phyloP scores from a whole-genome alignment of 768 basidiomycete genomes.

The Trametes coccinea region DNA sequence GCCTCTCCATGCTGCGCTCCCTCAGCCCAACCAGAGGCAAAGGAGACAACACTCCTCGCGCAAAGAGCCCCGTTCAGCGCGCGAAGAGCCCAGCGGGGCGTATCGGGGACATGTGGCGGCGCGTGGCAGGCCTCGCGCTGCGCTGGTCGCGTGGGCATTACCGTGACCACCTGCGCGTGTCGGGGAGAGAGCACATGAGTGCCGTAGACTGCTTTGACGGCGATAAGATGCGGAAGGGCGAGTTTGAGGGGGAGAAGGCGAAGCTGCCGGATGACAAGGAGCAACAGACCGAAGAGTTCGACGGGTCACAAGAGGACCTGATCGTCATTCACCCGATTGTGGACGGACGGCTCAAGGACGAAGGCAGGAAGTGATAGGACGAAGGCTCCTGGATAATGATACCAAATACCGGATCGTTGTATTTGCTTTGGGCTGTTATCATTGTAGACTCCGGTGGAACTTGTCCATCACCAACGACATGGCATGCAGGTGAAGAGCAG shows the following conservation, averaged over 20 bases:
- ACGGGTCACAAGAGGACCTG: conserved; percentile 30
- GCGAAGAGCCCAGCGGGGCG: conserved; percentile 25
- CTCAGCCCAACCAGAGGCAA: conserved; percentile 2
- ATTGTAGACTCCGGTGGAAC: too few species aligned
- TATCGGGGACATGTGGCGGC: conserved; percentile 49
- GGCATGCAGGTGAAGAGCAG: too few species aligned
- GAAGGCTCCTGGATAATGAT: neutral
- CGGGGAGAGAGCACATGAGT: conserved; percentile 75
- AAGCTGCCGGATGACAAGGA: conserved; percentile 12
- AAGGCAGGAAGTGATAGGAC: conserved; percentile 28
- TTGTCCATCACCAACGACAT: too few species aligned
- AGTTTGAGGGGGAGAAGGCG: conserved; percentile 12
- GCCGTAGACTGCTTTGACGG: conserved; percentile 75
- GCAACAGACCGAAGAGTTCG: conserved; percentile 12
- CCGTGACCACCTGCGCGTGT: conserved; percentile 57
- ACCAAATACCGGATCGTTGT: neutral
- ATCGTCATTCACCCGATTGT: conserved; percentile 34
- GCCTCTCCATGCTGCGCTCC: conserved; percentile 3
- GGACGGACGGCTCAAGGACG: conserved; percentile 39
- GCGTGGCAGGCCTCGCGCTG: conserved; percentile 41
- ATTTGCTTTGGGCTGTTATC: too few species aligned
- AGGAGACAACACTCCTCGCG: conserved; percentile 1
- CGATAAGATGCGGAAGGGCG: conserved; percentile 23
- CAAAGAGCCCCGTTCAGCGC: conserved; percentile 5
- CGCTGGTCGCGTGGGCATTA: conserved; percentile 56